Evolutionary conservation across 306 rosid species (phyloP).

Genomic region (Fragaria iinumae): DNA sequence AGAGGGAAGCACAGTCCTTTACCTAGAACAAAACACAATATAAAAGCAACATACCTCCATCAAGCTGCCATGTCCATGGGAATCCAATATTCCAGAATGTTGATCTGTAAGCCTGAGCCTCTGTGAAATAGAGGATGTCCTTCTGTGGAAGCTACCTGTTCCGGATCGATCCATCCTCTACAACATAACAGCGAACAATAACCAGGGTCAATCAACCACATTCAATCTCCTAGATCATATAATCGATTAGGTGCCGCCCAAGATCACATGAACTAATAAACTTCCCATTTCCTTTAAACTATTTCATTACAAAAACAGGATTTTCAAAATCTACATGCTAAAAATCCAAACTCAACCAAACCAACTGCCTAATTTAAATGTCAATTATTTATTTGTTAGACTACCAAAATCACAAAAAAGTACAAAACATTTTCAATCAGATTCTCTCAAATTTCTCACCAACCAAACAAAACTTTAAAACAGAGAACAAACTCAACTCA

Average conservation of each 20-base stretch:
- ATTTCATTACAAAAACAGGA: neutral
- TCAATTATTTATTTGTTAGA: neutral
- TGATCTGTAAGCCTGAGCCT: constrained; percentile 57
- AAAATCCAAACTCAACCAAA: constrained; percentile 11
- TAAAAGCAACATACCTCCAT: constrained; percentile 68
- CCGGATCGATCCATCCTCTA: constrained; percentile 94
- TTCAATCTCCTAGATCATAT: neutral
- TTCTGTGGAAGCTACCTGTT: constrained; percentile 71
- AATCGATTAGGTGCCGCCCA: neutral
- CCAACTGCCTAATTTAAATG: neutral
- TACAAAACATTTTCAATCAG: neutral
- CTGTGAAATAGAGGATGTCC: constrained; percentile 71
- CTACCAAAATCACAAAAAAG: neutral
- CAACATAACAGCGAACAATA: constrained; percentile 11
- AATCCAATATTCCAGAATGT: constrained; percentile 57
- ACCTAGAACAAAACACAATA: neutral
- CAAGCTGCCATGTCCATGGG: constrained; percentile 75
- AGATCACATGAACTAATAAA: neutral
- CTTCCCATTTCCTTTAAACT: neutral
- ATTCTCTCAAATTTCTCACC: too few species aligned
- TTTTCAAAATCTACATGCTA: neutral
- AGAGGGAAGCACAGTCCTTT: neutral
- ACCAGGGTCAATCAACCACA: neutral
- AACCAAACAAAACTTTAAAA: constrained; percentile 12
- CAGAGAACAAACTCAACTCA: constrained; percentile 11